These are phyloP conservation scores for Podaxis sp. DNA, from an alignment of 768 basidiomycete genomes.

Conservation along the genomic window DNA sequence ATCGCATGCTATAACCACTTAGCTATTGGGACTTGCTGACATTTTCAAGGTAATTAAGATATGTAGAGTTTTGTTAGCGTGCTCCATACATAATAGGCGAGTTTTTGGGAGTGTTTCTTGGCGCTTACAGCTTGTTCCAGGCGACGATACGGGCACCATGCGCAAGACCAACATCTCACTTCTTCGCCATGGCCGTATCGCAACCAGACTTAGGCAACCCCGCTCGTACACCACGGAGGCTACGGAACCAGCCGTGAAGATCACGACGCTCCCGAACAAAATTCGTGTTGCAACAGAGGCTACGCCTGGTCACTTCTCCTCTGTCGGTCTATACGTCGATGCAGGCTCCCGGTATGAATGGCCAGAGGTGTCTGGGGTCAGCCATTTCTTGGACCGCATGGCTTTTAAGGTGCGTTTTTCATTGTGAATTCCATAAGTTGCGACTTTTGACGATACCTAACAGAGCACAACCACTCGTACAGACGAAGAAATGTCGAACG, in stretches of 20 bases:
- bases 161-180: slow-evolving; percentile 36
- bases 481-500: slow-evolving; percentile 73
- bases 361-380: slow-evolving; percentile 68
- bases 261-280: slow-evolving; percentile 90
- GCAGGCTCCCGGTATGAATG: slow-evolving; percentile 91
- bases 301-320: slow-evolving; percentile 92
- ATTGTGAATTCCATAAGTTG: slow-evolving; percentile 10
- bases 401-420: slow-evolving; percentile 80
- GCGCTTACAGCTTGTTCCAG: slow-evolving; percentile 1
- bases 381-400: slow-evolving; percentile 92
- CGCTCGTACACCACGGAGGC: slow-evolving; percentile 22
- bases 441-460: slow-evolving; percentile 8
- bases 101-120: not conserved
- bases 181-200: slow-evolving; percentile 28
- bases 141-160: slow-evolving; percentile 28
- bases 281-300: slow-evolving; percentile 89
- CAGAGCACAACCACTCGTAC: slow-evolving; percentile 76
- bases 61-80: not conserved
- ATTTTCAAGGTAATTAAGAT: not conserved
- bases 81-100: not conserved
- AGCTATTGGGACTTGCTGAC: slow-evolving; percentile 15
- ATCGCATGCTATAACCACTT: slow-evolving; percentile 21
- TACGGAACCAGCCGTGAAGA: slow-evolving; percentile 39
- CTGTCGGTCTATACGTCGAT: slow-evolving; percentile 91
- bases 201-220: slow-evolving; percentile 8